phyloP scores from a whole-genome alignment of 1,139 yeast genomes.

The Suhomyces bokatorum region DNA sequence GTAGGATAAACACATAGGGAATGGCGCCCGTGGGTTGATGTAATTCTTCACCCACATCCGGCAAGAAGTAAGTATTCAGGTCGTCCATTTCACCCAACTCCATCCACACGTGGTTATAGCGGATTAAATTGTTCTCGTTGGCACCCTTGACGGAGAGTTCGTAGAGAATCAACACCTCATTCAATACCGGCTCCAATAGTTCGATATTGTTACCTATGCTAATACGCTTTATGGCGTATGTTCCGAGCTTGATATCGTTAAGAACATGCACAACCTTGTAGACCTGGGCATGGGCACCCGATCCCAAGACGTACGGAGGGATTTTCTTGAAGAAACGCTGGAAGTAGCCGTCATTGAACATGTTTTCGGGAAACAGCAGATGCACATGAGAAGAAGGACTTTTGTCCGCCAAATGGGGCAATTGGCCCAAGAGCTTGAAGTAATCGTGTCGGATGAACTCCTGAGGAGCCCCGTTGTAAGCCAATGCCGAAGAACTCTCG shows the following conservation, averaged over 20 bases:
- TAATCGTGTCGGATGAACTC: constrained; percentile 42
- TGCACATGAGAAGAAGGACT: not conserved
- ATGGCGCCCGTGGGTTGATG: constrained; percentile 29
- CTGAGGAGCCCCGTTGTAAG: constrained; percentile 4
- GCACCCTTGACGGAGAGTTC: constrained; percentile 45
- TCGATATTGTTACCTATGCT: constrained; percentile 75
- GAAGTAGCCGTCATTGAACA: constrained; percentile 75
- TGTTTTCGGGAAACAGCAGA: constrained; percentile 33
- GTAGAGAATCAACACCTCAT: constrained; percentile 70
- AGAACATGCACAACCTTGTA: constrained; percentile 79
- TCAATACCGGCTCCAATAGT: constrained; percentile 67
- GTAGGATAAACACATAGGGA: constrained; percentile 82
- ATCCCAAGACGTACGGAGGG: constrained; percentile 53
- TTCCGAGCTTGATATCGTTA: constrained; percentile 69
- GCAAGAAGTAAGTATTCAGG: constrained; percentile 33
- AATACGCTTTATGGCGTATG: constrained; percentile 80
- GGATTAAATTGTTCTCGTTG: constrained; percentile 60
- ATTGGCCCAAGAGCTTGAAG: constrained; percentile 38
- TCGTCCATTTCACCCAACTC: constrained; percentile 67
- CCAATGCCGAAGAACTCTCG: not conserved
- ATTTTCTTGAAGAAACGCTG: constrained; percentile 60
- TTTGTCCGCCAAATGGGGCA: constrained; percentile 19
- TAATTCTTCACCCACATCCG: constrained; percentile 13
- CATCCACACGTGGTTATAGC: constrained; percentile 90
- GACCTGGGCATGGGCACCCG: constrained; percentile 84